Evolutionary conservation across 2,329 filamentous ascomycete species (phyloP).

Genomic region (Aureobasidium melanogenum): DNA sequence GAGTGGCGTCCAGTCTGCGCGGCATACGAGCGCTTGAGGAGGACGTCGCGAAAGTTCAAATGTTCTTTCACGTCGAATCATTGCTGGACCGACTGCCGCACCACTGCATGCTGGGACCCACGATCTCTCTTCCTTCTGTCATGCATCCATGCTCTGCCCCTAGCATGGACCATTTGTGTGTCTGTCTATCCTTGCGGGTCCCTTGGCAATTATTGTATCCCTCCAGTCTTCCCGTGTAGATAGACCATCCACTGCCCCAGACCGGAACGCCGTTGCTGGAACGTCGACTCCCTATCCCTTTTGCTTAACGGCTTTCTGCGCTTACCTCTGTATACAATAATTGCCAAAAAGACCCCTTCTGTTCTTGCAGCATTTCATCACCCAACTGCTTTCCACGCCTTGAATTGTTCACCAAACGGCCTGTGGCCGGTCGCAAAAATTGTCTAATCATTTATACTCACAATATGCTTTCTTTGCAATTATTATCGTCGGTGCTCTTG

Average conservation of each 20-base stretch:
- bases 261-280: slow-evolving; percentile 5
- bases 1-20: neutral
- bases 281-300: slow-evolving; percentile 11
- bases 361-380: neutral
- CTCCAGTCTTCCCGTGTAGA: neutral
- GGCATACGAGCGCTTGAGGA: neutral
- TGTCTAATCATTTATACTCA: neutral
- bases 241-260: slow-evolving; percentile 9
- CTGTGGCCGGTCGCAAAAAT: slow-evolving; percentile 7
- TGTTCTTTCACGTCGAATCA: slow-evolving; percentile 5
- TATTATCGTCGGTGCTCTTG: slow-evolving; percentile 10
- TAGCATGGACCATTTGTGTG: slow-evolving; percentile 7
- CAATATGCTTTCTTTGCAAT: slow-evolving; percentile 4
- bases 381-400: neutral
- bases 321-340: slow-evolving; percentile 1
- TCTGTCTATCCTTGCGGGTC: neutral
- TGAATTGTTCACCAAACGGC: slow-evolving; percentile 5
- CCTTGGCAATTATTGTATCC: slow-evolving; percentile 4
- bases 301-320: slow-evolving; percentile 8
- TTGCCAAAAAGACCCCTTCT: neutral
- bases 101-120: slow-evolving; percentile 11
- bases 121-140: neutral
- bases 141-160: slow-evolving; percentile 8
- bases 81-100: slow-evolving; percentile 7
- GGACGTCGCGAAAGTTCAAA: neutral